These are phyloP conservation scores for Aristolochia contorta DNA, from an alignment of 164 flowering plant species.

Conservation along the genomic window DNA sequence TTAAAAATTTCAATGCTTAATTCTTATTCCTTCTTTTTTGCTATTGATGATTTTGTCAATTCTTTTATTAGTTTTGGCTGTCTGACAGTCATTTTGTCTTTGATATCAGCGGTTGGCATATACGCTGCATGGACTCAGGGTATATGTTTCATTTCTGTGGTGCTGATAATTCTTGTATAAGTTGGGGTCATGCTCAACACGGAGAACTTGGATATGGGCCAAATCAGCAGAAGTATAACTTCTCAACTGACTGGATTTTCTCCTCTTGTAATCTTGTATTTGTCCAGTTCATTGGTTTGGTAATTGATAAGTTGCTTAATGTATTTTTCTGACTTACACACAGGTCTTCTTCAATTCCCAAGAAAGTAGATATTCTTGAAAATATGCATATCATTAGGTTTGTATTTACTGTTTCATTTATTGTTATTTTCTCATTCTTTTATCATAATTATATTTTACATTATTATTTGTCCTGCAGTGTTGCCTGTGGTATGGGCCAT, in stretches of 20 bases:
- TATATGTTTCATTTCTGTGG: conserved; percentile 78
- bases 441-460: neutral
- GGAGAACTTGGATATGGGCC: conserved; percentile 99
- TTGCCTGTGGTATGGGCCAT: conserved; percentile 87
- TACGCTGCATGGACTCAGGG: conserved; percentile 98
- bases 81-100: neutral
- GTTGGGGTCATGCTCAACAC: conserved; percentile 90
- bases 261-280: too few relatives aligned
- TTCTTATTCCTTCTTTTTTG: neutral
- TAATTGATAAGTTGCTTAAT: neutral
- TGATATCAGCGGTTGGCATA: conserved; percentile 74
- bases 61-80: neutral
- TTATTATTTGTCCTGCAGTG: conserved; percentile 31
- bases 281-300: too few relatives aligned
- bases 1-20: neutral
- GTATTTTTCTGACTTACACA: conserved; percentile 1
- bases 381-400: conserved; percentile 90
- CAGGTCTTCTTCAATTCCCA: conserved; percentile 89
- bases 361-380: conserved; percentile 84
- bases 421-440: neutral
- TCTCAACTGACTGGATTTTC: too few relatives aligned
- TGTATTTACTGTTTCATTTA: neutral
- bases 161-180: conserved; percentile 90
- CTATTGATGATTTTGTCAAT: neutral
- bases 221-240: conserved; percentile 61